Conservation (phyloP, 768 basidiomycete species). For the Trametopsis cervina region DNA sequence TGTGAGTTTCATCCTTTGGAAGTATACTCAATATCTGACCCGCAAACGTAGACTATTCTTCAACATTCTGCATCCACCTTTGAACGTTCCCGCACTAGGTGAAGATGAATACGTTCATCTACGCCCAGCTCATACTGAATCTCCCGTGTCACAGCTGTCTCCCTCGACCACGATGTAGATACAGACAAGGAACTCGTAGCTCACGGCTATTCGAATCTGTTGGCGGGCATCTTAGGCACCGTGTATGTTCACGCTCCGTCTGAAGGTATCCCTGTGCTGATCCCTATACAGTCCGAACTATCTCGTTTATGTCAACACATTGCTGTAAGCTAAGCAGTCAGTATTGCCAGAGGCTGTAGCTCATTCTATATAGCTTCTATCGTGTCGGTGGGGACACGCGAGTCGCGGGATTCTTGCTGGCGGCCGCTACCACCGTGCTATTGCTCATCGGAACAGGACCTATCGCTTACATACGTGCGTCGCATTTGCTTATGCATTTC, state of each 20-base stretch:
- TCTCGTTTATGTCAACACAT: constrained; percentile 82
- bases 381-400: constrained; percentile 87
- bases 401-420: constrained; percentile 80
- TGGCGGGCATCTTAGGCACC: constrained; percentile 73
- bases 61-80: constrained; percentile 76
- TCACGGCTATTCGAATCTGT: constrained; percentile 87
- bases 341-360: neutral
- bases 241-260: constrained; percentile 46
- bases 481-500: neutral
- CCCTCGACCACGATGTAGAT: constrained; percentile 81
- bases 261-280: neutral
- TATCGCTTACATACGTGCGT: constrained; percentile 87
- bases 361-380: constrained; percentile 58
- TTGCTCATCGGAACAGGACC: constrained; percentile 81
- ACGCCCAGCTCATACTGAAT: neutral
- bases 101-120: constrained; percentile 14
- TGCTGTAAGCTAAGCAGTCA: constrained; percentile 48
- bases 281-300: constrained; percentile 61
- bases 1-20: constrained; percentile 46
- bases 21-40: neutral
- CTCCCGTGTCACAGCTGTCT: constrained; percentile 54
- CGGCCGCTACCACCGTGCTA: constrained; percentile 60
- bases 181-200: constrained; percentile 90
- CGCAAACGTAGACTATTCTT: constrained; percentile 56
- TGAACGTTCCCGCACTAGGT: constrained; percentile 89